Base-by-base conservation (phyloP, 2,329 filamentous ascomycete species). In the Claviceps capensis region DNA sequence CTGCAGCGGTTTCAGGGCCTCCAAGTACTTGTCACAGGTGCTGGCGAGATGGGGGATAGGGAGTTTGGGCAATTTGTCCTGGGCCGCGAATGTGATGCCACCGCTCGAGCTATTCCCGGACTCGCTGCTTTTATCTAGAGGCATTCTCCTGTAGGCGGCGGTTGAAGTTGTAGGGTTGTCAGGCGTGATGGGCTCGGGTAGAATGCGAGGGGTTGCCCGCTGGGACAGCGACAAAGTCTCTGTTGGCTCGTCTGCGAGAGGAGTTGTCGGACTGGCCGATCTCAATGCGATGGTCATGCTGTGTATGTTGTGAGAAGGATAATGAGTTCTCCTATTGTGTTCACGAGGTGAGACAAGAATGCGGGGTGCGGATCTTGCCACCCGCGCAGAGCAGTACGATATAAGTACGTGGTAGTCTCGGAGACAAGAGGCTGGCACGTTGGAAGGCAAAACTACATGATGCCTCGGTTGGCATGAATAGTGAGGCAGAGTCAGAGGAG, bases 351-450 rank as follows among this genome's bases (percentile, higher is more conserved):
- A 8, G n/a, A 19, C 9, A 88, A 69, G 76, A 78, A 73, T 88
- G 16, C 17, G 23, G 78, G 61, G 86, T 94, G 71, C 82, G 79
- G 61, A 95, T 82, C 64, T 86, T 91, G 61, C 95, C 74, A 74
- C 65, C 89, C 83, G 75, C 87, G 87, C 72, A 95, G 73, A 65
- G 87, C 86, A 69, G 84, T 94, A 75, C 87, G 87, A 74, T 87
- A 93, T 72, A 95, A 94, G 72, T 94, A 94, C 36, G 8, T 94
- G 88, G 64, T 86, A 94, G 69, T 94, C 86, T 76, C 93, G 84
- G 53, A 87, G 74, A 69, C 75, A 94, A 69, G 88, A 91, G 62
- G 77, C 69, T 74, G 86, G 86, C 87, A 94, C 8, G 16, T 42
- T 17, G 8, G n/a, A 34, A 34, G 30, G 9, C 9, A 34, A 11